Evolutionary conservation across 352 stramenopile species (phyloP).

Genomic region (Phytophthora pluvialis): DNA sequence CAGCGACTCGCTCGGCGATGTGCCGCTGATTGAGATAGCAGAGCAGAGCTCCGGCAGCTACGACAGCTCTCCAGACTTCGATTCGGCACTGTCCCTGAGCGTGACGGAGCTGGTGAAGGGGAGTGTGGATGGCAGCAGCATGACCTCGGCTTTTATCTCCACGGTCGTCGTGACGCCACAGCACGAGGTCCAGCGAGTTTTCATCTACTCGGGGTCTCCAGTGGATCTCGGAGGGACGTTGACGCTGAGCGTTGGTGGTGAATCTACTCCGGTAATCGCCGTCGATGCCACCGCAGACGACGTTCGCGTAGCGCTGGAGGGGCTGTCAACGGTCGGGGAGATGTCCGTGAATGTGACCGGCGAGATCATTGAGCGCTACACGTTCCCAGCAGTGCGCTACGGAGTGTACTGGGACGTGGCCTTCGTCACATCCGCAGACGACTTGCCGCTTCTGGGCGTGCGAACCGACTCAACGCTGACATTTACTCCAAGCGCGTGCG

Average conservation of each 20-base stretch:
- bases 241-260: constrained; percentile 68
- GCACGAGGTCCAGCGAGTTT: constrained; percentile 76
- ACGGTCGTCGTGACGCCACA: constrained; percentile 35
- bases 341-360: constrained; percentile 51
- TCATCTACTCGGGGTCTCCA: constrained; percentile 62
- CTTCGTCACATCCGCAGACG: constrained; percentile 43
- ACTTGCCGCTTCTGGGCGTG: constrained; percentile 58
- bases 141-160: constrained; percentile 23
- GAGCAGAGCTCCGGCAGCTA: constrained; percentile 7
- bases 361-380: constrained; percentile 27
- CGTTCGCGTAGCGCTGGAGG: constrained; percentile 66
- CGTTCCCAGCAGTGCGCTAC: constrained; percentile 54
- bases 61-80: constrained; percentile 26
- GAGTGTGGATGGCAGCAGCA: constrained; percentile 31
- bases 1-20: constrained; percentile 56
- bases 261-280: constrained; percentile 55
- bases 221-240: constrained; percentile 55
- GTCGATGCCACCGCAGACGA: constrained; percentile 48
- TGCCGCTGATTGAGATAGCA: constrained; percentile 43
- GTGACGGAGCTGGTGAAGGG: constrained; percentile 58
- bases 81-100: constrained; percentile 31
- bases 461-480: constrained; percentile 37
- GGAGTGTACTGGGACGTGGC: constrained; percentile 75
- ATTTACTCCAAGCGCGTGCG: constrained; percentile 55
- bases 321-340: constrained; percentile 62